phyloP scores from a whole-genome alignment of 352 stramenopile species.

The Phytopythium helicoides region DNA sequence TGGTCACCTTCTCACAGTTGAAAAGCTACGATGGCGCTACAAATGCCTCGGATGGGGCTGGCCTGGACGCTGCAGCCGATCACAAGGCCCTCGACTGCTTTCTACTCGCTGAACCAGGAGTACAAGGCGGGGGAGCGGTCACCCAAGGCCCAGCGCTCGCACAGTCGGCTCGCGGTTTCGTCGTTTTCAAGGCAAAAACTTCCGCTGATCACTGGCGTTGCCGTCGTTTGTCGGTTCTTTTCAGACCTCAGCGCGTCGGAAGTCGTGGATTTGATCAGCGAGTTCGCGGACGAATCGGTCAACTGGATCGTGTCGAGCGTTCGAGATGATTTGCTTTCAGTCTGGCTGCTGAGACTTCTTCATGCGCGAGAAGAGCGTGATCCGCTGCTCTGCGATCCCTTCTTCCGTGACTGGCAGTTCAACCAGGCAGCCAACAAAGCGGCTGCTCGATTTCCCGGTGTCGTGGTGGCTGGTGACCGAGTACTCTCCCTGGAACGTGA shows the following conservation, averaged over 20 bases:
- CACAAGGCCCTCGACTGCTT: no score
- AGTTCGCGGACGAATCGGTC: neutral
- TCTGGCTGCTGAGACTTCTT: neutral
- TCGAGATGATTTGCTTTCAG: neutral
- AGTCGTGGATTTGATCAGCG: neutral
- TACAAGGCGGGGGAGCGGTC: no score
- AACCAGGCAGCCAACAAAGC: neutral
- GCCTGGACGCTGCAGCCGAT: no score
- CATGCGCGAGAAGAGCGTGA: neutral
- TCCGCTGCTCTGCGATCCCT: neutral
- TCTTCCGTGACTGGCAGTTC: conserved; percentile 4
- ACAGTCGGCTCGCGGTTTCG: no score
- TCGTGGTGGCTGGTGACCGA: neutral
- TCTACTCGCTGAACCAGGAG: no score
- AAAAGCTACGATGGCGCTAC: no score
- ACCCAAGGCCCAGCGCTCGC: no score
- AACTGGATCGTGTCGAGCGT: neutral
- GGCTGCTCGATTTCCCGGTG: neutral
- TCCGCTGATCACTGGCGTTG: neutral
- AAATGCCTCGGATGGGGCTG: no score
- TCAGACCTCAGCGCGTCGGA: neutral
- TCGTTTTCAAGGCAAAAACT: neutral
- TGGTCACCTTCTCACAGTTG: no score
- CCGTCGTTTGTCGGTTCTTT: neutral
- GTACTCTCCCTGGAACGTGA: neutral